These are phyloP conservation scores for Diaporthe australafricana DNA, from an alignment of 2,329 filamentous ascomycete species.

Conservation along the genomic window DNA sequence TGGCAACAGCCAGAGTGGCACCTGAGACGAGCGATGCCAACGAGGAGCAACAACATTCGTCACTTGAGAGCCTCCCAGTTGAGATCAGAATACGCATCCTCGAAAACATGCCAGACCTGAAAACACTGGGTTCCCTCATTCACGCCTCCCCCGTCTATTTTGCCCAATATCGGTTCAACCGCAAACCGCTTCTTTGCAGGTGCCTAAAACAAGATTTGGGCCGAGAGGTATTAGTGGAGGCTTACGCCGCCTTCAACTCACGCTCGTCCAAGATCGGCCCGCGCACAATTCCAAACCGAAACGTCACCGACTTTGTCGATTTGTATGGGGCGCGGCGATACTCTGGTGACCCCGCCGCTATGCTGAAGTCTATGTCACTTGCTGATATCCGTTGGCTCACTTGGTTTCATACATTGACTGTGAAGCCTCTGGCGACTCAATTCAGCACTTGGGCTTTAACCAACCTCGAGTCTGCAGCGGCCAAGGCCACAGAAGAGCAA, in stretches of 20 bases:
- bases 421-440: not conserved
- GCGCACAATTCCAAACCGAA: not conserved
- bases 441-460: not conserved
- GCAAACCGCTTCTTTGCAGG: not conserved
- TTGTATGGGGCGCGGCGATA: not conserved
- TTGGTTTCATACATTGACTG: not conserved
- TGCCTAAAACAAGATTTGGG: not conserved
- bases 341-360: not conserved
- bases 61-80: constrained; percentile 4
- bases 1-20: not conserved
- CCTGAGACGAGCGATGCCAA: not conserved
- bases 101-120: constrained; percentile 1
- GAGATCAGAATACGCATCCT: not conserved
- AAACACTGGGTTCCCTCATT: not conserved
- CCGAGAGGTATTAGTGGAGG: not conserved
- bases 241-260: not conserved
- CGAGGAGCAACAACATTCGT: not conserved
- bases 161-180: not conserved
- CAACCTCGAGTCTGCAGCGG: not conserved
- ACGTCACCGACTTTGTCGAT: constrained; percentile 12
- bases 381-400: constrained; percentile 8
- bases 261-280: not conserved
- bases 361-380: not conserved
- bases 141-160: constrained; percentile 8
- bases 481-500: not conserved